phyloP scores from a whole-genome alignment of 2,329 filamentous ascomycete genomes.

The Phaeosphaeriaceae sp. region DNA sequence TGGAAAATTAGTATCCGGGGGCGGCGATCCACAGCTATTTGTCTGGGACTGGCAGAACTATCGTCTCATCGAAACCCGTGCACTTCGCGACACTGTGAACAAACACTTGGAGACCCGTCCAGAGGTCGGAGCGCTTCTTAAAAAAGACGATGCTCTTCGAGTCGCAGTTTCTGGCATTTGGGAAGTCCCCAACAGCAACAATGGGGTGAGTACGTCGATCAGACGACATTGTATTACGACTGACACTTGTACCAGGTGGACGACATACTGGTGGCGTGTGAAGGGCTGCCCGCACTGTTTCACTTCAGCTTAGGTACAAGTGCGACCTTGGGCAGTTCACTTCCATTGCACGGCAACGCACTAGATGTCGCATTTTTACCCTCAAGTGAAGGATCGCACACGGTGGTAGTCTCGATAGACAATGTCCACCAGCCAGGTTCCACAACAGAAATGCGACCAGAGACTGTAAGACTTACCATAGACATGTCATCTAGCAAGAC shows the following conservation, averaged over 20 bases:
- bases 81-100: slow-evolving; percentile 43
- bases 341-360: slow-evolving; percentile 70
- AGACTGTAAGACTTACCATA: slow-evolving; percentile 29
- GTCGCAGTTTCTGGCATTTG: slow-evolving; percentile 63
- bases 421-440: slow-evolving; percentile 60
- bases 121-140: slow-evolving; percentile 15
- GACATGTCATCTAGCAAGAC: not conserved
- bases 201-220: slow-evolving; percentile 51
- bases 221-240: slow-evolving; percentile 10
- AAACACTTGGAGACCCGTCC: slow-evolving; percentile 26
- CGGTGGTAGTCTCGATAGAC: slow-evolving; percentile 62
- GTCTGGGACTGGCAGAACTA: slow-evolving; percentile 81
- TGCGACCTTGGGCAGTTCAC: slow-evolving; percentile 45
- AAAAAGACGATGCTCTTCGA: slow-evolving; percentile 35
- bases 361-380: slow-evolving; percentile 61
- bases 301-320: slow-evolving; percentile 62
- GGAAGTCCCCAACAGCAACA: slow-evolving; percentile 37
- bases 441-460: slow-evolving; percentile 49
- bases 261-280: slow-evolving; percentile 51
- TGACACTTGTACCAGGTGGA: slow-evolving; percentile 19
- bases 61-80: slow-evolving; percentile 62
- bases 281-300: slow-evolving; percentile 68
- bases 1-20: slow-evolving; percentile 80
- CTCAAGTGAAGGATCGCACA: slow-evolving; percentile 12
- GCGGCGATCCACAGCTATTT: slow-evolving; percentile 80